These are phyloP conservation scores for Batkoa obscura DNA, from an alignment of 371 early-diverging fungal genomes.

Conservation along the genomic window DNA sequence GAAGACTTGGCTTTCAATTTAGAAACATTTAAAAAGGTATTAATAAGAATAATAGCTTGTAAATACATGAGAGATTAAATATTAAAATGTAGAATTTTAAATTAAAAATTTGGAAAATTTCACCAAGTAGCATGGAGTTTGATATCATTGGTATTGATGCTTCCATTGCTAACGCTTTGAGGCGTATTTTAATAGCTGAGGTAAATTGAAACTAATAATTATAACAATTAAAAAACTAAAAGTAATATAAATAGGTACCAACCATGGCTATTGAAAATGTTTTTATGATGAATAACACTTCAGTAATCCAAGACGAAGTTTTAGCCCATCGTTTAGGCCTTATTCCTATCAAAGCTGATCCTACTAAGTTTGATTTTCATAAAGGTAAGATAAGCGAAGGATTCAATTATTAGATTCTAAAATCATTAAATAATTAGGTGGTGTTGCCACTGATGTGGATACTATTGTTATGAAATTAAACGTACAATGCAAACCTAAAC, in stretches of 20 bases:
- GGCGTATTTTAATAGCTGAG: constrained; percentile 91
- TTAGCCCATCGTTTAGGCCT: constrained; percentile 95
- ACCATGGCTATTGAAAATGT: constrained; percentile 97
- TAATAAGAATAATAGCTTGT: too few species aligned
- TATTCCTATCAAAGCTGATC: constrained; percentile 85
- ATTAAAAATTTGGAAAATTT: constrained; percentile 42
- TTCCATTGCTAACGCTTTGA: constrained; percentile 88
- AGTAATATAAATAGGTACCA: constrained; percentile 39
- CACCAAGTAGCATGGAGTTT: constrained; percentile 70
- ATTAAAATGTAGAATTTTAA: constrained; percentile 19
- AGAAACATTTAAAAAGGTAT: too few species aligned
- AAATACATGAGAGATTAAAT: too few species aligned
- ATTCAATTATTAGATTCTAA: too few species aligned
- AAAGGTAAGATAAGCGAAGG: too few species aligned
- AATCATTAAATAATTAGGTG: too few species aligned
- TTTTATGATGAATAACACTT: constrained; percentile 84
- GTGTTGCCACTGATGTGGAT: constrained; percentile 84
- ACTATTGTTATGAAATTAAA: constrained; percentile 83
- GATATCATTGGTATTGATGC: constrained; percentile 89
- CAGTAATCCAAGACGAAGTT: constrained; percentile 94
- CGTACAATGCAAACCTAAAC: constrained; percentile 45
- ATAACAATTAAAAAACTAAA: not conserved
- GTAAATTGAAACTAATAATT: constrained; percentile 13
- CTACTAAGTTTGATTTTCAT: constrained; percentile 55
- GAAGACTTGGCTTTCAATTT: too few species aligned